Evolutionary conservation across 495 filamentous ascomycete species (phyloP).

Genomic region (Penicillium cataractarum): DNA sequence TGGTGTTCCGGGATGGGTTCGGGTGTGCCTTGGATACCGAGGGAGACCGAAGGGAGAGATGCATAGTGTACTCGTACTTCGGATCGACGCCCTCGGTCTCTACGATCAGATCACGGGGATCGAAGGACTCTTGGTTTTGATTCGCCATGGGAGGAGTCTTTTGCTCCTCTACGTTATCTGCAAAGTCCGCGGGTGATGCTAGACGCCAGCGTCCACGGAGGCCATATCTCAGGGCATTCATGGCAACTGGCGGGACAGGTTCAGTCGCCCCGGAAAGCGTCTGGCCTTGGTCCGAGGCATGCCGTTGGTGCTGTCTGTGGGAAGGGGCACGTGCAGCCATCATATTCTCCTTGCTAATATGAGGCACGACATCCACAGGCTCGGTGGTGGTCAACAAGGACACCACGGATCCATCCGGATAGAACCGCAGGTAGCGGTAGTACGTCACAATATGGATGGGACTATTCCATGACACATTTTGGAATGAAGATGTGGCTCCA

Average conservation of each 20-base stretch:
- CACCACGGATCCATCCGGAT: slow-evolving; percentile 82
- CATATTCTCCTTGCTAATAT: slow-evolving; percentile 61
- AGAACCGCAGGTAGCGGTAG: slow-evolving; percentile 94
- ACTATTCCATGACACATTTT: slow-evolving; percentile 67
- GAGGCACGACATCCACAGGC: slow-evolving; percentile 80
- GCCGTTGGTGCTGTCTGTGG: slow-evolving; percentile 37
- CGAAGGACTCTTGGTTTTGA: slow-evolving; percentile 20
- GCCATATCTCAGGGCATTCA: slow-evolving; percentile 59
- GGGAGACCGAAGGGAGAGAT: slow-evolving; percentile 64
- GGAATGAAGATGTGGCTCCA: slow-evolving; percentile 63
- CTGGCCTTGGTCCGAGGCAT: slow-evolving; percentile 44
- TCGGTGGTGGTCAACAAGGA: slow-evolving; percentile 77
- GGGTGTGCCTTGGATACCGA: slow-evolving; percentile 50
- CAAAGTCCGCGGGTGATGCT: slow-evolving; percentile 36
- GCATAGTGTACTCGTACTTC: slow-evolving; percentile 82
- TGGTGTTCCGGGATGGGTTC: slow-evolving; percentile 68
- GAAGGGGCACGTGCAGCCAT: slow-evolving; percentile 34
- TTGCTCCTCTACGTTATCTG: slow-evolving; percentile 20
- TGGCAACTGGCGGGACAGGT: slow-evolving; percentile 41
- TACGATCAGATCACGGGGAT: slow-evolving; percentile 62
- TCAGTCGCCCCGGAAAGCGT: slow-evolving; percentile 37
- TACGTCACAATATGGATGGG: slow-evolving; percentile 97
- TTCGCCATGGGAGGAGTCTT: slow-evolving; percentile 5
- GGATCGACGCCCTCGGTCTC: slow-evolving; percentile 81
- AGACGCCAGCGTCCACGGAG: slow-evolving; percentile 65